Conservation (phyloP, 2,329 filamentous ascomycete genomes). For the Dendrostoma leiphaemia region DNA sequence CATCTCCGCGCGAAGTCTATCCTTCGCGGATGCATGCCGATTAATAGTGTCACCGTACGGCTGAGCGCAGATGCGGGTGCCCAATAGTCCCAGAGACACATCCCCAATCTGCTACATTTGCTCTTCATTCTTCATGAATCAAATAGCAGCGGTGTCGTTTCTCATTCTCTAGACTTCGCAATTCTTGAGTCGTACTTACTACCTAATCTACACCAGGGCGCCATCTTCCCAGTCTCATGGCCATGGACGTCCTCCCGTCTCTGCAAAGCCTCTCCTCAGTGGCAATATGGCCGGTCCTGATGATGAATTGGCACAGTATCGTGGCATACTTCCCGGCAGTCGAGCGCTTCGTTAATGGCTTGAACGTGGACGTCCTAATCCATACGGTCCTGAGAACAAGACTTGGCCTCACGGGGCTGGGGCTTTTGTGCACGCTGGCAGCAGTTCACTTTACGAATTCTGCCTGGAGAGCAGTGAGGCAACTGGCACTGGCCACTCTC, state of each 20-base stretch:
- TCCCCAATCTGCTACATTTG: too few relatives aligned
- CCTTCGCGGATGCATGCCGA: too few relatives aligned
- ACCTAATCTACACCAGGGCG: too few relatives aligned
- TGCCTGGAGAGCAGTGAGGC: slow-evolving; percentile 1
- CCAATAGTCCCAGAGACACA: too few relatives aligned
- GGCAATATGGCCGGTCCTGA: slow-evolving; percentile 8
- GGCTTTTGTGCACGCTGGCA: not conserved
- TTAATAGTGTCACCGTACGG: too few relatives aligned
- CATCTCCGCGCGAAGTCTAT: too few relatives aligned
- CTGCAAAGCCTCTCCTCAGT: slow-evolving; percentile 10
- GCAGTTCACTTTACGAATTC: not conserved
- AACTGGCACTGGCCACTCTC: not conserved
- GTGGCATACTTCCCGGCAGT: slow-evolving; percentile 10
- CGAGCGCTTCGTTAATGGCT: slow-evolving; percentile 1
- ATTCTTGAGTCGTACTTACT: too few relatives aligned
- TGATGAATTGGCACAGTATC: slow-evolving; percentile 16
- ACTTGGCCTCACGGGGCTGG: slow-evolving; percentile 1
- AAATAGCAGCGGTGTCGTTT: too few relatives aligned
- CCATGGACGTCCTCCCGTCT: slow-evolving; percentile 10
- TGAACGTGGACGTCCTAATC: slow-evolving; percentile 3
- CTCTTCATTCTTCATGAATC: too few relatives aligned
- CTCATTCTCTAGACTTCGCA: too few relatives aligned
- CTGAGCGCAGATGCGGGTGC: too few relatives aligned
- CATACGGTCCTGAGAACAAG: slow-evolving; percentile 4
- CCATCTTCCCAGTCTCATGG: not conserved